These are phyloP conservation scores for Eudorina sp. DNA, from an alignment of 139 green algal genomes.

Conservation along the genomic window DNA sequence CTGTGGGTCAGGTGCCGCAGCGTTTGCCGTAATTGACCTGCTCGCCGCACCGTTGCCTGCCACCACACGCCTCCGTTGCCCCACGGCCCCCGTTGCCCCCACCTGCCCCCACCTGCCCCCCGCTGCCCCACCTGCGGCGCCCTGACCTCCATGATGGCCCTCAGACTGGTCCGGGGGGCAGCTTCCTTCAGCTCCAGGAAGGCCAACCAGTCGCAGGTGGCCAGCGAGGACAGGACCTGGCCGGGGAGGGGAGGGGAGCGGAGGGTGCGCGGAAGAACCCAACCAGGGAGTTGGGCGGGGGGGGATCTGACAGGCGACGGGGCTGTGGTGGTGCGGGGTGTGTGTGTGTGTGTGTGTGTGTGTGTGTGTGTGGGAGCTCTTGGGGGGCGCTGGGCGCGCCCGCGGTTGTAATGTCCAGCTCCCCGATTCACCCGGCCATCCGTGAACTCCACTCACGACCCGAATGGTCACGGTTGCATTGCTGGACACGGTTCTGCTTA, in stretches of 20 bases:
- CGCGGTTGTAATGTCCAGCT: no score
- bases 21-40: neutral
- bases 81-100: neutral
- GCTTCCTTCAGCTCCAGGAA: neutral
- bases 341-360: no score
- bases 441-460: no score
- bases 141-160: neutral
- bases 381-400: no score
- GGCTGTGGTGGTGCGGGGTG: no score
- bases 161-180: neutral
- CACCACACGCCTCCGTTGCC: neutral
- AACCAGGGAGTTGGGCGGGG: no score
- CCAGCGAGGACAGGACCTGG: slow-evolving; percentile 25
- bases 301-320: no score
- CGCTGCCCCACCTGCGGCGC: neutral
- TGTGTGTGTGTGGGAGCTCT: no score
- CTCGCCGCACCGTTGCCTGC: neutral
- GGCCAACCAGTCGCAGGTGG: slow-evolving; percentile 6
- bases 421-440: no score
- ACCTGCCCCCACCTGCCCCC: neutral
- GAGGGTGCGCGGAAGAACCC: no score
- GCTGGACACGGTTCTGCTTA: no score
- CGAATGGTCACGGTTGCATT: no score
- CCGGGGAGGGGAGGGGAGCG: neutral
- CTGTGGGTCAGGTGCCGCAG: neutral